Evolutionary conservation across 169 alveolate genomes (phyloP), one percentile per base, ranked within the genome.

Genomic region (Cyclospora cayetanensis): DNA sequence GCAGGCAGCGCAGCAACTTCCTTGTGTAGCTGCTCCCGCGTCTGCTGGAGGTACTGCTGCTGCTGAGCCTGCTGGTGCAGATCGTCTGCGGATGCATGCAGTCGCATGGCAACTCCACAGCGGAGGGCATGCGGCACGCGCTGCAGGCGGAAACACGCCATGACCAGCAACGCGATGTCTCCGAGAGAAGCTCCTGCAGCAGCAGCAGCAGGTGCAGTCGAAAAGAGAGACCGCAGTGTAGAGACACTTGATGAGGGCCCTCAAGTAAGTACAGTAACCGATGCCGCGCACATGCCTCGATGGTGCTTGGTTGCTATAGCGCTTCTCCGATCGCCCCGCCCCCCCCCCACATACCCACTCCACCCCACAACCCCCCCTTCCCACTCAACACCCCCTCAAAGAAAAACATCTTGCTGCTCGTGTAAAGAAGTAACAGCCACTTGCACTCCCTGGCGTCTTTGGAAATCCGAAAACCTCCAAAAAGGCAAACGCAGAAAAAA

Each of bases 51-150:
- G 65, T 68, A 41, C 86, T 37, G 55, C 72, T 50, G 72, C 72
- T 43, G 88, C 70, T 50, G 72, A 43, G 11, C 29, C n/a, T 31
- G 65, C 72, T 50, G 88, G 72, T 50, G 66, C 88, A 4, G 88
- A 42, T 42, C 41, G 88, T 50, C 43, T 31, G 27, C 52, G 9
- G 25, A 7, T 31, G 66, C 88, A 29, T 29, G 43, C 50, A 46
- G 88, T 70, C 70, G 41, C 88, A 2, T n/a, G 2, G 88, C 88
- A 15, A 70, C 88, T 9, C 63, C 84, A 72, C 41, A 72, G 84
- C 84, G 84, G 15, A 72, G 63, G 25, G 84, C 35, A 53, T 72
- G 84, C 35, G 84, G 84, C 41, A 72, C 63, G 5, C 84, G 84
- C 60, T 72, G 84, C 37, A 72, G 84, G 29, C 84, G 84, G 39